A percentile compares a stretch with the other conserved stretches of the same genome.
phyloP scores from a whole-genome alignment of 2,329 filamentous ascomycete species.

The Pleomassaria siparia region DNA sequence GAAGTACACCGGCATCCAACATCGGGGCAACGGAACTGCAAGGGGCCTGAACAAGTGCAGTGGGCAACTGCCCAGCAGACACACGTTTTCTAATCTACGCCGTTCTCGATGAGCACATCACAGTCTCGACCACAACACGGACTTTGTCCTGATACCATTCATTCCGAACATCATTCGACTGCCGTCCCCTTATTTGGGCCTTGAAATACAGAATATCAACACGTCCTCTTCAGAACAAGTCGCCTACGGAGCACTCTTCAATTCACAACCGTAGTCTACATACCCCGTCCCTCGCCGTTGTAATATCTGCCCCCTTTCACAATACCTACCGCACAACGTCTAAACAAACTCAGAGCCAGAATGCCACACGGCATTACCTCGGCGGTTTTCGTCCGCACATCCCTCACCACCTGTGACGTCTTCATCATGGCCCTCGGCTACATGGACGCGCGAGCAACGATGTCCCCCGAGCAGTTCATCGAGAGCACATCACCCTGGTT shows the following conservation, averaged over 20 bases:
- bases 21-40: background rate
- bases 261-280: background rate
- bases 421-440: slow-evolving; percentile 34
- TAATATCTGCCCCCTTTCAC: background rate
- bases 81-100: background rate
- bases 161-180: background rate
- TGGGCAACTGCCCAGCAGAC: background rate
- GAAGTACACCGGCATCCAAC: slow-evolving; percentile 16
- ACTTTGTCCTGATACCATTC: background rate
- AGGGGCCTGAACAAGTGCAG: background rate
- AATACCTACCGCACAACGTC: background rate
- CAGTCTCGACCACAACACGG: background rate
- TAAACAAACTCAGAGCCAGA: background rate
- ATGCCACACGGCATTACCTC: slow-evolving; percentile 34
- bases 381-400: slow-evolving; percentile 33
- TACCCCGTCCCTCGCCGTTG: background rate
- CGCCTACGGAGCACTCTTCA: background rate
- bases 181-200: background rate
- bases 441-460: slow-evolving; percentile 18
- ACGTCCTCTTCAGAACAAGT: too few species aligned
- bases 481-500: slow-evolving; percentile 36
- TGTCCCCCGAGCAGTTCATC: slow-evolving; percentile 33
- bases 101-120: slow-evolving; percentile 6
- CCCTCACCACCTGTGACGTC: slow-evolving; percentile 36
- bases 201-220: background rate